A percentile compares a stretch with the other conserved stretches of the same genome.
Evolutionary conservation across 1,284 basidiomycete species (phyloP).

Genomic region (Leccinum cinnamomeum): DNA sequence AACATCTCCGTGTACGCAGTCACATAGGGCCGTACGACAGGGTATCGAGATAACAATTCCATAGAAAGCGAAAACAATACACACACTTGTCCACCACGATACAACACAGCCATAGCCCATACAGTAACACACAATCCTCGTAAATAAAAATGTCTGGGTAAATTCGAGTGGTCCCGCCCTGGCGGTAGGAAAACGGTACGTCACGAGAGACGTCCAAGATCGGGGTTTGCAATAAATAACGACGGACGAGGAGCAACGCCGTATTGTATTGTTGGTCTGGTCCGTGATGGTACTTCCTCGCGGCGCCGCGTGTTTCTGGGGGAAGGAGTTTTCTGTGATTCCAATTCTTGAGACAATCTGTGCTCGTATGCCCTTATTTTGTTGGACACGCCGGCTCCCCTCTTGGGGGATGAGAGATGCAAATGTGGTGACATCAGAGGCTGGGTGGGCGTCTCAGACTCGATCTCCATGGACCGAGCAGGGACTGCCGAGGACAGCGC

Average conservation of each 20-base stretch:
- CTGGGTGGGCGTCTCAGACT: conserved; percentile 3
- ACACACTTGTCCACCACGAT: conserved; percentile 8
- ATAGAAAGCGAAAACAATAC: neutral
- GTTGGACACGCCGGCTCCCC: conserved; percentile 30
- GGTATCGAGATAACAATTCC: conserved; percentile 13
- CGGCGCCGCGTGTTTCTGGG: conserved; percentile 34
- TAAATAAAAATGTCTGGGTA: conserved; percentile 1
- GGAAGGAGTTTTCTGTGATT: conserved; percentile 10
- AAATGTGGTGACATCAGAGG: neutral
- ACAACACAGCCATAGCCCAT: conserved; percentile 11
- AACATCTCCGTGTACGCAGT: neutral
- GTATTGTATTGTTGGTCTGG: conserved; percentile 39
- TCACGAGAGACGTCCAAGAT: conserved; percentile 29
- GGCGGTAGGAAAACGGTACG: neutral
- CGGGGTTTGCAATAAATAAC: conserved; percentile 54
- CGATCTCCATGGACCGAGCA: neutral
- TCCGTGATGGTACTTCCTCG: conserved; percentile 32
- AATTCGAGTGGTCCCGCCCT: conserved; percentile 3
- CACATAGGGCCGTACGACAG: neutral
- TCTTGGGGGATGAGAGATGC: neutral
- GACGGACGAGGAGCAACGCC: conserved; percentile 47
- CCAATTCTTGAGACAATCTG: conserved; percentile 35
- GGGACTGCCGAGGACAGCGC: neutral
- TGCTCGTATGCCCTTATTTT: conserved; percentile 44
- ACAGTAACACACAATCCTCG: conserved; percentile 3